A percentile compares a stretch with the other conserved stretches of the same genome.
phyloP scores from a whole-genome alignment of 352 stramenopile genomes.

The Pythium monospermum region DNA sequence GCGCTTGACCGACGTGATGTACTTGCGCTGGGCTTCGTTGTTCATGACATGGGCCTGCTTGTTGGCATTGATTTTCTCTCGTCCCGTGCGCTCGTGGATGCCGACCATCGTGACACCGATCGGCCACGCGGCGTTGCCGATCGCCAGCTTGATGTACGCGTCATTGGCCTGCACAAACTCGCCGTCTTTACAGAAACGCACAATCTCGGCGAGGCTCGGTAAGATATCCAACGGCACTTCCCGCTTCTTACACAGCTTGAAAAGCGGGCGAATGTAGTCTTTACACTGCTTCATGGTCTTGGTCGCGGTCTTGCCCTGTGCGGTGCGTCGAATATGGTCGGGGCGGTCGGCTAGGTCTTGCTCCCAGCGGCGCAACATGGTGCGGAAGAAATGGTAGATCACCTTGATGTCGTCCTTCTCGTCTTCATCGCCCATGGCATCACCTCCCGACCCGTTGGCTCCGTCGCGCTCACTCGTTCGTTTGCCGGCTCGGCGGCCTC shows the following conservation, averaged over 20 bases:
- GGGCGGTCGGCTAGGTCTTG: constrained; percentile 80
- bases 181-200: constrained; percentile 90
- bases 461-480: constrained; percentile 2
- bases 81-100: constrained; percentile 95
- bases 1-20: constrained; percentile 97
- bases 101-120: constrained; percentile 99
- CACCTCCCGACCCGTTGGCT: constrained; percentile 9
- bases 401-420: constrained; percentile 34
- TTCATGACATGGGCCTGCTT: constrained; percentile 99
- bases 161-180: constrained; percentile 96
- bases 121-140: constrained; percentile 97
- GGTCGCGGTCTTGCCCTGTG: constrained; percentile 91
- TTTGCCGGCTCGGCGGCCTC: constrained; percentile 12
- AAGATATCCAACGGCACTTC: constrained; percentile 87
- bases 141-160: constrained; percentile 97
- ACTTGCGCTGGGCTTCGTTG: constrained; percentile 98
- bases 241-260: constrained; percentile 94
- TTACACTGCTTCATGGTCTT: constrained; percentile 99
- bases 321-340: constrained; percentile 87
- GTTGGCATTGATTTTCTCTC: constrained; percentile 95
- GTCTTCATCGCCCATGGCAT: constrained; percentile 16
- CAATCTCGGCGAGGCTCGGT: constrained; percentile 90
- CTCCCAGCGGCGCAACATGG: constrained; percentile 93
- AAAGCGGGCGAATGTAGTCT: constrained; percentile 97
- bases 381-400: constrained; percentile 93